These are phyloP conservation scores for Didymella glomerata DNA, from an alignment of 2,329 filamentous ascomycete genomes.

Conservation along the genomic window DNA sequence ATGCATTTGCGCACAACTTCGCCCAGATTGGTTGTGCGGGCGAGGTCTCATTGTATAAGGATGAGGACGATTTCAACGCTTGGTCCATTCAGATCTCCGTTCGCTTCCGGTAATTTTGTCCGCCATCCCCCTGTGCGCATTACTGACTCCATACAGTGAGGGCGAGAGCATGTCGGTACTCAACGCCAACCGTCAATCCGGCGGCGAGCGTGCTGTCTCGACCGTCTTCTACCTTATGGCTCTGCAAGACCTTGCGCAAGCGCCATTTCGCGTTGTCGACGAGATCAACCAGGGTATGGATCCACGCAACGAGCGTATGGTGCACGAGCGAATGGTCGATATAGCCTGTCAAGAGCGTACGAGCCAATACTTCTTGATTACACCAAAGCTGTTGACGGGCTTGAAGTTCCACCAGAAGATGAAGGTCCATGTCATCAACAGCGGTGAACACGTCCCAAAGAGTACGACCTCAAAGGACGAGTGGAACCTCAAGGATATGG, in stretches of 20 bases:
- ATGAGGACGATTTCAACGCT: conserved; percentile 85
- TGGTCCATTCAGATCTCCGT: conserved; percentile 96
- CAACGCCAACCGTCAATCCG: conserved; percentile 91
- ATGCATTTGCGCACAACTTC: conserved; percentile 93
- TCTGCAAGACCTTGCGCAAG: conserved; percentile 88
- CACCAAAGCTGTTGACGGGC: conserved; percentile 88
- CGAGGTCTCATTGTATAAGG: conserved; percentile 87
- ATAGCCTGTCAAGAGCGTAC: conserved; percentile 86
- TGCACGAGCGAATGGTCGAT: conserved; percentile 97
- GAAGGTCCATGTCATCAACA: conserved; percentile 92
- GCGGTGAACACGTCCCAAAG: conserved; percentile 71
- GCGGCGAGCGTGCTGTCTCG: conserved; percentile 93
- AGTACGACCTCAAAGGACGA: conserved; percentile 45
- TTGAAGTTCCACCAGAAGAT: conserved; percentile 89
- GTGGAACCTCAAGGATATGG: conserved; percentile 56
- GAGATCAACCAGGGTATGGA: conserved; percentile 99
- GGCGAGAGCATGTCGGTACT: conserved; percentile 84
- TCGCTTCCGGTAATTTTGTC: conserved; percentile 77
- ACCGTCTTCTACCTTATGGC: conserved; percentile 99
- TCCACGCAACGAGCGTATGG: conserved; percentile 96
- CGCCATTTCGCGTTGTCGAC: conserved; percentile 96
- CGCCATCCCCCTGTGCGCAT: background rate
- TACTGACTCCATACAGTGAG: conserved; percentile 46
- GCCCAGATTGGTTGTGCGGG: conserved; percentile 93
- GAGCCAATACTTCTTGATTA: conserved; percentile 92